A percentile compares a stretch with the other conserved stretches of the same genome.
Evolutionary conservation across 441 rosid species (phyloP).

Genomic region (Gossypium lobatum): DNA sequence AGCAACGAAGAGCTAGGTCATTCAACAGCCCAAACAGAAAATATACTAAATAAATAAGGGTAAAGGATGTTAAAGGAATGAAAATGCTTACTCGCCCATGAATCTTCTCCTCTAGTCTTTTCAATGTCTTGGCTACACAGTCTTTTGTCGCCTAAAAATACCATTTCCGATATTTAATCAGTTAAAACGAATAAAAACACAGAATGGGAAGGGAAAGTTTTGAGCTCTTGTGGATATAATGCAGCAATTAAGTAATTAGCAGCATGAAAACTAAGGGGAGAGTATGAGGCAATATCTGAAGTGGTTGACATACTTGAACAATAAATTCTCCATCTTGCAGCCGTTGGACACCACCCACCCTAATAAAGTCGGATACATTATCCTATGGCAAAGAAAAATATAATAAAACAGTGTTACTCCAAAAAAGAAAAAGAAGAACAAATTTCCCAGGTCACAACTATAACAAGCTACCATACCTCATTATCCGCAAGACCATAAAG

Average conservation of each 20-base stretch:
- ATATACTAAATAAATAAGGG: neutral
- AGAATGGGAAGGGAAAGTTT: slow-evolving; percentile 9
- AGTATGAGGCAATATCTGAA: slow-evolving; percentile 4
- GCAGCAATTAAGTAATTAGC: slow-evolving; percentile 5
- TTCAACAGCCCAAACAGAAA: neutral
- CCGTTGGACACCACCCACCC: slow-evolving; percentile 94
- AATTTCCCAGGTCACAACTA: slow-evolving; percentile 18
- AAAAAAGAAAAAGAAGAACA: neutral
- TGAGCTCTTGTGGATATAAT: neutral
- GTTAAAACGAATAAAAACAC: slow-evolving; percentile 7
- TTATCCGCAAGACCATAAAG: slow-evolving; percentile 97
- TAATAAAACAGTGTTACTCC: slow-evolving; percentile 11
- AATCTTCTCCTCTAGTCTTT: slow-evolving; percentile 94
- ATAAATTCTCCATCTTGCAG: slow-evolving; percentile 95
- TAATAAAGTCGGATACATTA: slow-evolving; percentile 88
- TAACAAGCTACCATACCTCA: slow-evolving; percentile 48
- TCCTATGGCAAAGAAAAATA: slow-evolving; percentile 47
- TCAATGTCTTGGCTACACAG: slow-evolving; percentile 91
- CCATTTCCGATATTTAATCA: slow-evolving; percentile 12
- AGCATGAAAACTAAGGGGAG: neutral
- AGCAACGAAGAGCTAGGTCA: neutral
- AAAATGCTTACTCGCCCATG: slow-evolving; percentile 74
- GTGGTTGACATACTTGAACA: slow-evolving; percentile 64
- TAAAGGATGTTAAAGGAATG: slow-evolving; percentile 8
- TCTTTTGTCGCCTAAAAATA: slow-evolving; percentile 83